Evolutionary conservation across 78 protist species (phyloP).

Genomic region (Chrysochromulina parva): DNA sequence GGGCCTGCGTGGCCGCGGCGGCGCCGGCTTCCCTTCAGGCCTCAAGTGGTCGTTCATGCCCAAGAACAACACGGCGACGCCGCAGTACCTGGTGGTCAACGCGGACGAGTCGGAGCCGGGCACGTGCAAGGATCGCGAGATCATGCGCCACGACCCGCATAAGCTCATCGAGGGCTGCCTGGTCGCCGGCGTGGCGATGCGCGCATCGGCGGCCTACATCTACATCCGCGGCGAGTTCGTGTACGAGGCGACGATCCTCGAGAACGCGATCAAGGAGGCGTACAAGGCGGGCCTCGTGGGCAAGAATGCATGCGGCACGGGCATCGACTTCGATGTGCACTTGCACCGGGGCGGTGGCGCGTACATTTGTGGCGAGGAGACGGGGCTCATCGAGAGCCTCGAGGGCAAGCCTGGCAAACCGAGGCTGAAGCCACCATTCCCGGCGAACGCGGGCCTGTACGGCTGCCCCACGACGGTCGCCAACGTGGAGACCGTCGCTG

Average conservation of each 20-base stretch:
- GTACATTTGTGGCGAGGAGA: conserved; percentile 99
- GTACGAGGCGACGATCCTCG: conserved; percentile 58
- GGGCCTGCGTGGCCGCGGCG: conserved; percentile 97
- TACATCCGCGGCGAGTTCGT: conserved; percentile 96
- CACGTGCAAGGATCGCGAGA: conserved; percentile 99
- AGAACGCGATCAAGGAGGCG: conserved; percentile 93
- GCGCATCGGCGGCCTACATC: conserved; percentile 96
- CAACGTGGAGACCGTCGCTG: conserved; percentile 99
- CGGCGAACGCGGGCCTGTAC: conserved; percentile 96
- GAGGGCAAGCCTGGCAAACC: conserved; percentile 97
- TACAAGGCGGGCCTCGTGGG: conserved; percentile 86
- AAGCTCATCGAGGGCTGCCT: conserved; percentile 92
- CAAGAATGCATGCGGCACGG: conserved; percentile 91
- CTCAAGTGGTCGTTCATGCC: conserved; percentile 97
- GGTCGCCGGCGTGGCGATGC: conserved; percentile 96
- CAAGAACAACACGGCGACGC: conserved; percentile 47
- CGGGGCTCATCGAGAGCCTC: conserved; percentile 94
- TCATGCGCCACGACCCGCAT: conserved; percentile 98
- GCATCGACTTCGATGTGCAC: conserved; percentile 92
- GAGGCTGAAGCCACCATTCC: conserved; percentile 98
- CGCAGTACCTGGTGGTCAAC: conserved; percentile 94
- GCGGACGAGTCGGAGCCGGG: conserved; percentile 99
- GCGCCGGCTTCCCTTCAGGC: conserved; percentile 99
- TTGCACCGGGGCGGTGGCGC: conserved; percentile 96
- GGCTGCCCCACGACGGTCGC: conserved; percentile 99